A percentile compares a stretch with the other conserved stretches of the same genome.
These are phyloP conservation scores for Podospora conica DNA, from an alignment of 495 filamentous ascomycete species.

Conservation along the genomic window DNA sequence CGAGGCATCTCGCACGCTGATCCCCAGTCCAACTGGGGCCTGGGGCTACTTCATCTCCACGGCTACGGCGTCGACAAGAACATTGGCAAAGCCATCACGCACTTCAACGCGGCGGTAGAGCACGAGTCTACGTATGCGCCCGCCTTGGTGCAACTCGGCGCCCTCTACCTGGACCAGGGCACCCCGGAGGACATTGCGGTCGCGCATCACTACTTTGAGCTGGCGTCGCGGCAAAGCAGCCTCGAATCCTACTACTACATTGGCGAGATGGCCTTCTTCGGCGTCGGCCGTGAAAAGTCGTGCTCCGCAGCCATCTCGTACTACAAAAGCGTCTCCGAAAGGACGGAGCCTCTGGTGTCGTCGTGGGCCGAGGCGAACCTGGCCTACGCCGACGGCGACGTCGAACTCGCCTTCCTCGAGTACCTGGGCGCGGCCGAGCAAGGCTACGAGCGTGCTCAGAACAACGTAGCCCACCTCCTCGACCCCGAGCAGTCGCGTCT, in stretches of 20 bases:
- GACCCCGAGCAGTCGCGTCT: conserved; percentile 64
- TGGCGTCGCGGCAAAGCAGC: conserved; percentile 80
- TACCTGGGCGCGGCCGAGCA: conserved; percentile 95
- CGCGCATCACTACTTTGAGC: conserved; percentile 82
- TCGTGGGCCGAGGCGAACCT: conserved; percentile 80
- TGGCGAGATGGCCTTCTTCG: conserved; percentile 79
- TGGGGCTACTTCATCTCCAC: conserved; percentile 82
- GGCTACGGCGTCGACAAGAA: conserved; percentile 77
- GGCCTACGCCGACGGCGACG: conserved; percentile 77
- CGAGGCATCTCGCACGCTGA: conserved; percentile 76
- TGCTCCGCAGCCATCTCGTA: conserved; percentile 78
- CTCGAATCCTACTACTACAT: conserved; percentile 96
- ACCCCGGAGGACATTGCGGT: conserved; percentile 54
- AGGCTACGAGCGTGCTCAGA: conserved; percentile 87
- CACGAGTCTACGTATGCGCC: conserved; percentile 75
- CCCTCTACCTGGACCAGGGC: conserved; percentile 86
- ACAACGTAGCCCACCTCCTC: conserved; percentile 88
- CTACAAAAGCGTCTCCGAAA: conserved; percentile 94
- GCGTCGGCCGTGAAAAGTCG: conserved; percentile 70
- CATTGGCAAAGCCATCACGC: conserved; percentile 64
- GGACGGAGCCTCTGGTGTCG: conserved; percentile 75
- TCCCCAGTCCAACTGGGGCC: conserved; percentile 74
- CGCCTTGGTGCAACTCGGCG: conserved; percentile 76
- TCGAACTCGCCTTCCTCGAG: conserved; percentile 74
- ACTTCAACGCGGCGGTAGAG: conserved; percentile 75